Evolutionary conservation across 2,329 filamentous ascomycete genomes (phyloP).

Genomic region (Aspergillus hortae): DNA sequence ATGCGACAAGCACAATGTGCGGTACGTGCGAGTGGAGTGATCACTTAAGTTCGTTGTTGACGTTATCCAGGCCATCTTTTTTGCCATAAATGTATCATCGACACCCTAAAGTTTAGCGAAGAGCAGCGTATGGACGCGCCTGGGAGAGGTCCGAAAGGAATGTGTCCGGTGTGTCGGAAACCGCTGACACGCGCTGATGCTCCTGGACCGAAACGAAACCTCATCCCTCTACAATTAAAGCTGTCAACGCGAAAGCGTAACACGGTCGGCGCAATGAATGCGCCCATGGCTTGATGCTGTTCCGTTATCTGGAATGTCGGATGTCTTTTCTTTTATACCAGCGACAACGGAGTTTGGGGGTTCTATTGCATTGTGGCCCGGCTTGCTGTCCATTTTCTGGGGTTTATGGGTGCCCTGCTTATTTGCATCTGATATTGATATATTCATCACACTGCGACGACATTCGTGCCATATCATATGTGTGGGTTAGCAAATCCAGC

Average conservation of each 20-base stretch:
- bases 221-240: constrained; percentile 38
- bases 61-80: constrained; percentile 55
- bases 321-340: not conserved
- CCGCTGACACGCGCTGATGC: constrained; percentile 34
- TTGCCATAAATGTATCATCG: constrained; percentile 61
- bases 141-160: constrained; percentile 33
- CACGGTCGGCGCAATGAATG: not conserved
- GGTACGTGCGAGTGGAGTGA: constrained; percentile 41
- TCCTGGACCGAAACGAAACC: constrained; percentile 31
- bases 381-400: too few relatives aligned
- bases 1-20: constrained; percentile 58
- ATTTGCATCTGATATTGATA: too few relatives aligned
- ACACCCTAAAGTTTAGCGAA: constrained; percentile 56
- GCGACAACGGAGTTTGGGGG: not conserved
- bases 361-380: not conserved
- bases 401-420: too few relatives aligned
- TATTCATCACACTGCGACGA: too few relatives aligned
- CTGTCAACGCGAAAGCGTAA: constrained; percentile 28
- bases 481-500: too few relatives aligned
- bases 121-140: constrained; percentile 39
- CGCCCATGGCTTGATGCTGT: not conserved
- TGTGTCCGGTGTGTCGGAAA: constrained; percentile 46
- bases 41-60: constrained; percentile 6
- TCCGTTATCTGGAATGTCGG: not conserved
- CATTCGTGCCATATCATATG: too few relatives aligned